A percentile compares a stretch with the other conserved stretches of the same genome.
These are phyloP conservation scores for Mycena belliarum DNA, from an alignment of 768 basidiomycete species.

Conservation along the genomic window DNA sequence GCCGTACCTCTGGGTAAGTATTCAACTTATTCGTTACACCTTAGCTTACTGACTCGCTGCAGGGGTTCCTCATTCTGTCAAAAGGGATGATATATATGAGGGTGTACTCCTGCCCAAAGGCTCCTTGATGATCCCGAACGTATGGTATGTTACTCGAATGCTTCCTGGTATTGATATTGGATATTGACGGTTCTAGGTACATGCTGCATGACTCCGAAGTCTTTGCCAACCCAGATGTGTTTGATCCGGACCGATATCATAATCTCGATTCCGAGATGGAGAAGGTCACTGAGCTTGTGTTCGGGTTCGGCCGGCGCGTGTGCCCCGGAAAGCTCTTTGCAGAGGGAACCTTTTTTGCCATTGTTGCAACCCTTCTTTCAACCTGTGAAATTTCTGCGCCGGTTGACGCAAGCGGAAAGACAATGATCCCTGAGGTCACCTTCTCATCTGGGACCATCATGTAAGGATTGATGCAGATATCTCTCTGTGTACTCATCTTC, in stretches of 20 bases:
- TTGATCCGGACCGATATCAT: slow-evolving; percentile 31
- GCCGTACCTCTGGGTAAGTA: slow-evolving; percentile 16
- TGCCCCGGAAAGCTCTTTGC: slow-evolving; percentile 15
- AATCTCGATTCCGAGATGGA: slow-evolving; percentile 12
- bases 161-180: neutral
- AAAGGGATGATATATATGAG: slow-evolving; percentile 13
- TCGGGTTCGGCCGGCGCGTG: slow-evolving; percentile 20
- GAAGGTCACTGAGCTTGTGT: slow-evolving; percentile 9
- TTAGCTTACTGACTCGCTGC: neutral
- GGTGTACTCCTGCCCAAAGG: slow-evolving; percentile 14
- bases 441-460: slow-evolving; percentile 2
- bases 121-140: slow-evolving; percentile 1
- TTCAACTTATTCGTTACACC: neutral
- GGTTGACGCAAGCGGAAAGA: neutral
- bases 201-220: slow-evolving; percentile 15
- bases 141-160: neutral
- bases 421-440: neutral
- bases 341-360: slow-evolving; percentile 3
- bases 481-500: too few relatives aligned
- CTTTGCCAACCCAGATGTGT: slow-evolving; percentile 28
- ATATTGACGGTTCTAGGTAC: neutral
- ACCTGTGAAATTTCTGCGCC: neutral
- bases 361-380: neutral
- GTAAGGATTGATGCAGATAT: neutral
- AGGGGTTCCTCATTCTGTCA: neutral